These are phyloP conservation scores for Russula lepida DNA, from an alignment of 768 basidiomycete species.

Conservation along the genomic window DNA sequence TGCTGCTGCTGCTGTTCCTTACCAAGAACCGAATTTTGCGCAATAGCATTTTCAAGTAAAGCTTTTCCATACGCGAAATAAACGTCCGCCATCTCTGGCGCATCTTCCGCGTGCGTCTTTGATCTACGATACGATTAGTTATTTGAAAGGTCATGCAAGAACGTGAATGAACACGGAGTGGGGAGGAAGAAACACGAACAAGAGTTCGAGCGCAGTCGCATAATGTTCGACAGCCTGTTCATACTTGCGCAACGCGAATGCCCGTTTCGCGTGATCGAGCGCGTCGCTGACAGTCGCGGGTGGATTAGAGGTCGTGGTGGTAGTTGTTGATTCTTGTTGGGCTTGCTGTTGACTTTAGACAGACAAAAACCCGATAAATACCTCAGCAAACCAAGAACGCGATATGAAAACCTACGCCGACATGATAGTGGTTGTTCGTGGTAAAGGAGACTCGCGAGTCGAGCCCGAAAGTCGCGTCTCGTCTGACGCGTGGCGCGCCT, in stretches of 20 bases:
- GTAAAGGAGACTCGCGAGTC: neutral
- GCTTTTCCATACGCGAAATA: slow-evolving; percentile 92
- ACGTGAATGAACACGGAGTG: neutral
- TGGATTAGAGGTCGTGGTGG: neutral
- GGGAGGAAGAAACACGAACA: slow-evolving; percentile 43
- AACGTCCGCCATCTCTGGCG: slow-evolving; percentile 77
- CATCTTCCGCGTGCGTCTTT: slow-evolving; percentile 65
- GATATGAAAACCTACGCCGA: slow-evolving; percentile 9
- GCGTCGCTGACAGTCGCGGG: slow-evolving; percentile 41
- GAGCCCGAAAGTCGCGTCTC: neutral
- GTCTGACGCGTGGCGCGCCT: neutral
- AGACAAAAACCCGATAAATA: neutral
- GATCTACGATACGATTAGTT: slow-evolving; percentile 42
- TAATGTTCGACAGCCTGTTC: slow-evolving; percentile 82
- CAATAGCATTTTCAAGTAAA: slow-evolving; percentile 84
- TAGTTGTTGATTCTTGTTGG: neutral
- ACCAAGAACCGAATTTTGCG: slow-evolving; percentile 79
- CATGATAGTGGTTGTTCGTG: neutral
- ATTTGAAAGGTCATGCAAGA: neutral
- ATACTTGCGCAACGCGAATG: slow-evolving; percentile 79
- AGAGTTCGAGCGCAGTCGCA: slow-evolving; percentile 72
- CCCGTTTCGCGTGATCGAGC: slow-evolving; percentile 77
- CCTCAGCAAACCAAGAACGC: neutral
- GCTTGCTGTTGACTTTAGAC: neutral
- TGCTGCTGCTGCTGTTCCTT: slow-evolving; percentile 65